These are phyloP conservation scores for Rhodotorula sp. DNA, from an alignment of 1,284 basidiomycete species.

Conservation along the genomic window DNA sequence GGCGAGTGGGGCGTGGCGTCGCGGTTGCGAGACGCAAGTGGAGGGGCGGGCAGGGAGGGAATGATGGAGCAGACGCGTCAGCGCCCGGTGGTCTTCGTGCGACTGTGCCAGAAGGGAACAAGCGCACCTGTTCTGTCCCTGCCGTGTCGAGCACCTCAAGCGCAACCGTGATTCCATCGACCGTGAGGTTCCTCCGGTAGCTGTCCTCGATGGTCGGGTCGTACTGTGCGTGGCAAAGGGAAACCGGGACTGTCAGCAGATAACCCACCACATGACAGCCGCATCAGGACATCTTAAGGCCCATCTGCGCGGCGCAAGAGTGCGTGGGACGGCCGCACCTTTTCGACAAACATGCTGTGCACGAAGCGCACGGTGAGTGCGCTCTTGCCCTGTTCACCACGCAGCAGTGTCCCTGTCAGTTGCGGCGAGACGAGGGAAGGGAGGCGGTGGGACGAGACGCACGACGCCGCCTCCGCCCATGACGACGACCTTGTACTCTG, in stretches of 20 bases:
- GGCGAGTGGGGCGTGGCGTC: neutral
- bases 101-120: neutral
- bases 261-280: no score
- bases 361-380: constrained; percentile 71
- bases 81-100: no score
- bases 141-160: constrained; percentile 86
- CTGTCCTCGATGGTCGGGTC: constrained; percentile 53
- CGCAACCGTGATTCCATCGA: constrained; percentile 55
- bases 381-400: constrained; percentile 60
- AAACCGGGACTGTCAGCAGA: no score
- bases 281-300: no score
- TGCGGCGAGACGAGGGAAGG: no score
- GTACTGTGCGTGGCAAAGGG: constrained; percentile 20
- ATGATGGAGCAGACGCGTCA: neutral
- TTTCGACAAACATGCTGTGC: constrained; percentile 62
- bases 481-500: constrained; percentile 41
- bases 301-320: neutral
- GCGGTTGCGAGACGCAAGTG: neutral
- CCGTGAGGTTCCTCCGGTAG: constrained; percentile 51
- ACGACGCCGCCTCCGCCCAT: constrained; percentile 56
- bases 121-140: constrained; percentile 68
- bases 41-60: neutral
- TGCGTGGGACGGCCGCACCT: constrained; percentile 24
- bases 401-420: no score
- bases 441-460: no score